phyloP scores from a whole-genome alignment of 177 flowering plant species.

The Vitis hybrid region DNA sequence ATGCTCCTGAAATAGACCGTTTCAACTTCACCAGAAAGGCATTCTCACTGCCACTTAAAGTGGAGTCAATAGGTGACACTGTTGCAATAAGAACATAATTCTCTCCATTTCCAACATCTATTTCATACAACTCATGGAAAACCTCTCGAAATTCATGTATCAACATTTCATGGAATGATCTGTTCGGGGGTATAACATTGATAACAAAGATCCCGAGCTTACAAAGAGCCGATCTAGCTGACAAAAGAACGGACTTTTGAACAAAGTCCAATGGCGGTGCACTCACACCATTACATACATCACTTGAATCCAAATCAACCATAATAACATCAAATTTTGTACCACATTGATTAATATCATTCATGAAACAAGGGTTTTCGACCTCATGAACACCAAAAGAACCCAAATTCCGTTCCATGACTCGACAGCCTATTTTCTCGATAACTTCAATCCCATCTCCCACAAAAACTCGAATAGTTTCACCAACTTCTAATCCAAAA shows the following conservation, averaged over 20 bases:
- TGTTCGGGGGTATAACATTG: conserved; percentile 61
- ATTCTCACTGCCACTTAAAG: conserved; percentile 19
- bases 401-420: background rate
- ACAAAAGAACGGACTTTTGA: conserved; percentile 40
- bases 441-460: conserved; percentile 68
- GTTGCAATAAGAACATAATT: conserved; percentile 75
- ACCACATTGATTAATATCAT: conserved; percentile 3
- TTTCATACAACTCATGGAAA: conserved; percentile 67
- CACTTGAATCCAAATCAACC: conserved; percentile 86
- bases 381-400: conserved; percentile 3
- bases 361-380: background rate
- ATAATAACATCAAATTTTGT: conserved; percentile 57
- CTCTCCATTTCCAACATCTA: conserved; percentile 76
- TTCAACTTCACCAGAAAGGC: conserved; percentile 45
- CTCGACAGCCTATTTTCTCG: conserved; percentile 24
- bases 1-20: conserved; percentile 28
- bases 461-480: conserved; percentile 34
- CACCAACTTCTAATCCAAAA: conserved; percentile 65
- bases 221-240: conserved; percentile 44
- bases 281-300: conserved; percentile 48
- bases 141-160: conserved; percentile 36
- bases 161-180: conserved; percentile 42
- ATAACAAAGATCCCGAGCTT: conserved; percentile 57
- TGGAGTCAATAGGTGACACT: conserved; percentile 23
- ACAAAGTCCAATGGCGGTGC: conserved; percentile 84